phyloP scores from a whole-genome alignment of 2,329 filamentous ascomycete genomes.

The Diplodia corticola region DNA sequence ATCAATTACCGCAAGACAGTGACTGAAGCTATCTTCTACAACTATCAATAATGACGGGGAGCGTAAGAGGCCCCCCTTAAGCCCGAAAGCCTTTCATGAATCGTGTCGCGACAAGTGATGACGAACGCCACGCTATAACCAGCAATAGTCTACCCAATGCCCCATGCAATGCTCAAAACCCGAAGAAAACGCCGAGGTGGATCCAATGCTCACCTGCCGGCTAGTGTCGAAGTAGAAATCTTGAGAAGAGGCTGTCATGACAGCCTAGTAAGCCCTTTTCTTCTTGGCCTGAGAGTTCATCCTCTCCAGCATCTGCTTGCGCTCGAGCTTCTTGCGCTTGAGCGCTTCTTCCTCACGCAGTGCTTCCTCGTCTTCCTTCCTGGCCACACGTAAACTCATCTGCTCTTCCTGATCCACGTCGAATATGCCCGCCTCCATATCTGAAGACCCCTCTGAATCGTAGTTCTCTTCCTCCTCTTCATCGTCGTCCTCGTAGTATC shows the following conservation, averaged over 20 bases:
- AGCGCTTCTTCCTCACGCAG: conserved; percentile 62
- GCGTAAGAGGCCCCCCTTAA: conserved; percentile 1
- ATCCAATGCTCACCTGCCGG: background rate
- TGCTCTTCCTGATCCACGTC: conserved; percentile 74
- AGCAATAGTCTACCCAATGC: conserved; percentile 22
- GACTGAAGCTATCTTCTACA: conserved; percentile 8
- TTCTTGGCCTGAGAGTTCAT: conserved; percentile 18
- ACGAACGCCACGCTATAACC: conserved; percentile 23
- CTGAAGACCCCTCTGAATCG: conserved; percentile 61
- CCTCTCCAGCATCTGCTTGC: conserved; percentile 39
- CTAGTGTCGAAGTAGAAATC: background rate
- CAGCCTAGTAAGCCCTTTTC: conserved; percentile 10
- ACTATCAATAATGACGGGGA: background rate
- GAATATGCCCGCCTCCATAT: conserved; percentile 75
- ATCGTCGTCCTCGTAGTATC: conserved; percentile 43
- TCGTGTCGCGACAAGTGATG: conserved; percentile 18
- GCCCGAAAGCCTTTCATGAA: conserved; percentile 19
- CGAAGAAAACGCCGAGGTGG: conserved; percentile 4
- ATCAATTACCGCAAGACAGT: conserved; percentile 7
- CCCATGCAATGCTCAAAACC: conserved; percentile 22
- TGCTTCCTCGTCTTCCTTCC: conserved; percentile 67
- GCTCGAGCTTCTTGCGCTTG: conserved; percentile 63
- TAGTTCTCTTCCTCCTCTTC: conserved; percentile 64
- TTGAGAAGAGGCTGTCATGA: background rate
- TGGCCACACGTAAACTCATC: conserved; percentile 61